phyloP scores from a whole-genome alignment of 331 rosid genomes.

The Malus hybrid region DNA sequence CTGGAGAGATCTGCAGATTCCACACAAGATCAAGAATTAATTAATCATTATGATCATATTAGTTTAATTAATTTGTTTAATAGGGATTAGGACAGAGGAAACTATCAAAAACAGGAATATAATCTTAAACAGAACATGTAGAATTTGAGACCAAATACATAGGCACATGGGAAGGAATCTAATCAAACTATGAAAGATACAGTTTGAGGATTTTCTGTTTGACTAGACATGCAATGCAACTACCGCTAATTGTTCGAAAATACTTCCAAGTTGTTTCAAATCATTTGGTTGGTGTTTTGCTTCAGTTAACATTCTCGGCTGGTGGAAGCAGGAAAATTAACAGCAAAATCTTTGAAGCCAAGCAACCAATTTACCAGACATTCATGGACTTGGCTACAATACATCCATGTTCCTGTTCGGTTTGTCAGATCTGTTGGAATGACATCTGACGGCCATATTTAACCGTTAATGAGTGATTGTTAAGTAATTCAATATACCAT shows the following conservation, averaged over 20 bases:
- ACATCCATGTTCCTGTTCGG: not conserved
- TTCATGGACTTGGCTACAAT: not conserved
- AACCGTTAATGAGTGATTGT: not conserved
- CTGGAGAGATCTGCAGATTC: slow-evolving; percentile 42
- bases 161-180: slow-evolving; percentile 55
- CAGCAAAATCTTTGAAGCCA: not conserved
- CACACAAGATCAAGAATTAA: not conserved
- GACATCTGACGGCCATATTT: not conserved
- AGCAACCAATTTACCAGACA: not conserved
- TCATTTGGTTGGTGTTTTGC: no score
- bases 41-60: not conserved
- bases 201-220: slow-evolving; percentile 26
- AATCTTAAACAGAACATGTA: not conserved
- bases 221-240: slow-evolving; percentile 30
- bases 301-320: no score
- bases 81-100: no score
- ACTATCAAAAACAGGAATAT: not conserved
- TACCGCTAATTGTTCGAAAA: not conserved
- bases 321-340: no score
- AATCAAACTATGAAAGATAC: no score
- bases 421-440: not conserved
- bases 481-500: no score
- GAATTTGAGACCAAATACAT: slow-evolving; percentile 24
- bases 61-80: not conserved
- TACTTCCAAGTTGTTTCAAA: no score